Conservation (phyloP, 2,329 filamentous ascomycete species). For the Rugonectria rugulosa region DNA sequence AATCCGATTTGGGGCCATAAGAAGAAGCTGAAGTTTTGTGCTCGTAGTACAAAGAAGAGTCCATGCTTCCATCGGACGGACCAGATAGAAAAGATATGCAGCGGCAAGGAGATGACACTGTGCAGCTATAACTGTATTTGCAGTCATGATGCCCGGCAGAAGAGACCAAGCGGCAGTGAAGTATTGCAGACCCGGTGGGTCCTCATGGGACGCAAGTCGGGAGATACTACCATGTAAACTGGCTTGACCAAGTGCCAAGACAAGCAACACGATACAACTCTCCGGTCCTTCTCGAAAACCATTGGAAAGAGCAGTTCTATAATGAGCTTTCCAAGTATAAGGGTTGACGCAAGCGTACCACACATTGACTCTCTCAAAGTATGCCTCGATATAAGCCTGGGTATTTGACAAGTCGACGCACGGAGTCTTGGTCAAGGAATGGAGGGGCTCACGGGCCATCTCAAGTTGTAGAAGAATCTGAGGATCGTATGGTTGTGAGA, state of each 20-base stretch:
- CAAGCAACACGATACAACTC: conserved; percentile 82
- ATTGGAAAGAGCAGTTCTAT: conserved; percentile 76
- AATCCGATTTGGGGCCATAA: conserved; percentile 76
- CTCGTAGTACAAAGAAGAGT: conserved; percentile 80
- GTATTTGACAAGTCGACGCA: conserved; percentile 78
- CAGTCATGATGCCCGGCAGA: conserved; percentile 79
- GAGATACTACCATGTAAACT: conserved; percentile 80
- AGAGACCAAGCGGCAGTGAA: conserved; percentile 83
- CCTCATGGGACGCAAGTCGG: conserved; percentile 70
- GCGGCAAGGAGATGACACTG: conserved; percentile 84
- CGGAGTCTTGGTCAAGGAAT: conserved; percentile 68
- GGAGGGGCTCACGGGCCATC: conserved; percentile 79
- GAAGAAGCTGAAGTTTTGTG: conserved; percentile 80
- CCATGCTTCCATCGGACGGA: conserved; percentile 85
- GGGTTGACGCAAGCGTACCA: conserved; percentile 90
- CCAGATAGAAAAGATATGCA: conserved; percentile 83
- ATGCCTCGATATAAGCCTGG: conserved; percentile 77
- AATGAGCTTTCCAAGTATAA: conserved; percentile 79
- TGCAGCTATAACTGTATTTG: conserved; percentile 78
- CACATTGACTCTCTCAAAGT: conserved; percentile 81
- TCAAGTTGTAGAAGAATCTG: conserved; percentile 84
- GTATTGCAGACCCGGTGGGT: conserved; percentile 79
- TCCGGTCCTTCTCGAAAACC: conserved; percentile 81
- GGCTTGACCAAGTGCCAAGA: conserved; percentile 79
- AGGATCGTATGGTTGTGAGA: conserved; percentile 79